Base-by-base conservation (phyloP, 2,329 filamentous ascomycete genomes). In the Cordyceps militaris region DNA sequence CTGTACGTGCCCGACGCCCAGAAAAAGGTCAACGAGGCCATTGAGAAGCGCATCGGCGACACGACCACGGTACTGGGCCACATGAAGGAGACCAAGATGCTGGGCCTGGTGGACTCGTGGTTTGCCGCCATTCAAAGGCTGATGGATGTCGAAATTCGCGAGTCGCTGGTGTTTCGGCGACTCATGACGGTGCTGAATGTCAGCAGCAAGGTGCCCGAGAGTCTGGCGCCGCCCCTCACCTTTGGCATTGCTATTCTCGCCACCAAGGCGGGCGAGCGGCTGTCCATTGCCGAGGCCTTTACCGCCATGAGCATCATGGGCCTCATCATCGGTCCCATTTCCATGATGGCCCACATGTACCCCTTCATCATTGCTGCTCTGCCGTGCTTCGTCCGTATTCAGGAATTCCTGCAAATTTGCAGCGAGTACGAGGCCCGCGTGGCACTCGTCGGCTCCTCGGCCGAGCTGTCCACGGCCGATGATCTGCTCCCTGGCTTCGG, bases 11-110 rank as follows among this genome's bases (percentile, higher is more conserved):
- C 59, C 1, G 51, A 44, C 40, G 63, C 63, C 1, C 55, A 59
- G 9, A 60, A 59, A 3, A 42, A 47, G 24, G 68, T 66, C 65
- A 62, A 65, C 16, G 68, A 65, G 2, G 66, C 67, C 1, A 67
- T 70, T 1, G 62, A 71, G 16, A 63, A 61, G 16, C 63, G 69
- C 1, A 59, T 71, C 3, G 56, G 61, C 0, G 64, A 64, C 0
- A 71, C 69, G 0, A 65, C 69, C 0, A 59, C 63, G 3, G 65
- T 71, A 49, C 53, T 71, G 2, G 61, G 64, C 0, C 61, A 60
- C 1, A 70, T 71, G 52, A 71, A 69, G 30, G 68, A 66, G 2
- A 62, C 66, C 19, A 71, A 70, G n/a, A 71, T 71, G 69, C 61
- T 67, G 0, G 69, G 69, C 0, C 49, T 68, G 0, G 60, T 62